Percentiles rank a stretch among this genome's conserved stretches.
Evolutionary conservation across 2,329 filamentous ascomycete genomes (phyloP).

Genomic region (Aureobasidium namibiae): DNA sequence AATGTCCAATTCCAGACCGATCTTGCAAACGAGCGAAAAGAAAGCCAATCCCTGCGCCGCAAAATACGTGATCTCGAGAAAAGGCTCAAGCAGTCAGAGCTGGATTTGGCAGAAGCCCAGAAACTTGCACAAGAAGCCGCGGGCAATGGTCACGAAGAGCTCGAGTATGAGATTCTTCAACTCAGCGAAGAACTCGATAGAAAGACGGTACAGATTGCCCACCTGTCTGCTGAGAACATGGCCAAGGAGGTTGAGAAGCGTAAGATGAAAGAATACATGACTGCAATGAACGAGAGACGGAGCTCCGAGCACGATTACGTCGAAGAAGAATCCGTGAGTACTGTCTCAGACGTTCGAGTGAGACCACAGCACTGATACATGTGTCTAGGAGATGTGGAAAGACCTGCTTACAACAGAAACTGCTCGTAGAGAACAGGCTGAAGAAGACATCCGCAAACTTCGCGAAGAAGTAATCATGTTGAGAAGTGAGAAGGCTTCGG

Average conservation of each 20-base stretch:
- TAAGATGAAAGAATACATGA: constrained; percentile 74
- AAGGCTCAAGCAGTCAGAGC: constrained; percentile 54
- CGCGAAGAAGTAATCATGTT: constrained; percentile 66
- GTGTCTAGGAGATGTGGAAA: constrained; percentile 74
- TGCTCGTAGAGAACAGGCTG: constrained; percentile 76
- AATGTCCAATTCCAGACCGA: constrained; percentile 93
- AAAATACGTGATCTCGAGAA: constrained; percentile 82
- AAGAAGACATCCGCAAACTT: constrained; percentile 77
- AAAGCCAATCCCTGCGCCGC: constrained; percentile 74
- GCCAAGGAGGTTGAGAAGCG: constrained; percentile 77
- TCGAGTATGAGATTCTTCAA: constrained; percentile 79
- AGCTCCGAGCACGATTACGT: constrained; percentile 29
- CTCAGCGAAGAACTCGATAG: constrained; percentile 79
- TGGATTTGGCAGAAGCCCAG: constrained; percentile 41
- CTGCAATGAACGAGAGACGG: constrained; percentile 49
- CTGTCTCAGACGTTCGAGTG: neutral
- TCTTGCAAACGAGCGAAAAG: constrained; percentile 78
- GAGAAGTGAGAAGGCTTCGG: constrained; percentile 35
- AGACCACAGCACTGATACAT: constrained; percentile 6
- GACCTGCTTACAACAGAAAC: constrained; percentile 90
- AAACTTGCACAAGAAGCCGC: constrained; percentile 34
- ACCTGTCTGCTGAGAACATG: constrained; percentile 68
- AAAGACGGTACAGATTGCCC: constrained; percentile 75
- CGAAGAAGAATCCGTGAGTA: constrained; percentile 27
- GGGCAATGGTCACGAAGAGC: constrained; percentile 44